Evolutionary conservation across 2,329 filamentous ascomycete genomes (phyloP).

Genomic region (Sarocladiaceae sp.): DNA sequence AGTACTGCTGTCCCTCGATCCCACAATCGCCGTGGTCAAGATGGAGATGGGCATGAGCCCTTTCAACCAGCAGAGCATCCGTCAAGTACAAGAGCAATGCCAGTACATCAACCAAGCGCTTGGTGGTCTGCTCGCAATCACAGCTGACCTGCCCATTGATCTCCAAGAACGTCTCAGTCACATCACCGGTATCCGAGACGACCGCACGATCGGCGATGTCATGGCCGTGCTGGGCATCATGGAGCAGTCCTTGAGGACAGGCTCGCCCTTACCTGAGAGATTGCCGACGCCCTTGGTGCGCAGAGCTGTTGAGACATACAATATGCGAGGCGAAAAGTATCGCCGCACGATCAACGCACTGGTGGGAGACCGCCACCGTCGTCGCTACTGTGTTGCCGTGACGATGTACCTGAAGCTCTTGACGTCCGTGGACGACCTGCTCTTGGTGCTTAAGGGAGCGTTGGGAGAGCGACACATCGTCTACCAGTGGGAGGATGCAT

Average conservation of each 20-base stretch:
- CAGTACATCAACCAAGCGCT: constrained; percentile 28
- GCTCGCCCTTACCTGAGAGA: constrained; percentile 39
- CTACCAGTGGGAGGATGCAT: constrained; percentile 19
- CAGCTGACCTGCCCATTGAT: constrained; percentile 28
- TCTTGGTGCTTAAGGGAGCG: constrained; percentile 34
- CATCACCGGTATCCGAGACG: constrained; percentile 32
- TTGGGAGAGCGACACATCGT: constrained; percentile 35
- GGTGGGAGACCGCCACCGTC: constrained; percentile 30
- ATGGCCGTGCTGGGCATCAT: constrained; percentile 43
- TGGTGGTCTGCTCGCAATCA: constrained; percentile 25
- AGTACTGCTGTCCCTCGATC: constrained; percentile 19
- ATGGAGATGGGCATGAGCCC: constrained; percentile 24
- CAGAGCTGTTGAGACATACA: constrained; percentile 24
- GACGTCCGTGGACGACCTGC: constrained; percentile 35
- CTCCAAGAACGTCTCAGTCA: constrained; percentile 33
- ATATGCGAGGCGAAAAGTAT: constrained; percentile 19
- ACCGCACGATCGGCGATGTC: constrained; percentile 38
- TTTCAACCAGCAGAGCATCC: constrained; percentile 24
- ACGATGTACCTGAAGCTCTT: constrained; percentile 38
- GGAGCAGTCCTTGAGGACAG: constrained; percentile 40
- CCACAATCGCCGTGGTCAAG: constrained; percentile 20
- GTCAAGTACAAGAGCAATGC: constrained; percentile 21
- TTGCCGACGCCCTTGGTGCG: constrained; percentile 39
- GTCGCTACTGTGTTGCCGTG: constrained; percentile 39
- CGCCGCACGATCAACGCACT: too few relatives aligned